Evolutionary conservation across 139 green algal genomes (phyloP), one percentile per base, ranked within the genome.

Genomic region (Closterium sp.): DNA sequence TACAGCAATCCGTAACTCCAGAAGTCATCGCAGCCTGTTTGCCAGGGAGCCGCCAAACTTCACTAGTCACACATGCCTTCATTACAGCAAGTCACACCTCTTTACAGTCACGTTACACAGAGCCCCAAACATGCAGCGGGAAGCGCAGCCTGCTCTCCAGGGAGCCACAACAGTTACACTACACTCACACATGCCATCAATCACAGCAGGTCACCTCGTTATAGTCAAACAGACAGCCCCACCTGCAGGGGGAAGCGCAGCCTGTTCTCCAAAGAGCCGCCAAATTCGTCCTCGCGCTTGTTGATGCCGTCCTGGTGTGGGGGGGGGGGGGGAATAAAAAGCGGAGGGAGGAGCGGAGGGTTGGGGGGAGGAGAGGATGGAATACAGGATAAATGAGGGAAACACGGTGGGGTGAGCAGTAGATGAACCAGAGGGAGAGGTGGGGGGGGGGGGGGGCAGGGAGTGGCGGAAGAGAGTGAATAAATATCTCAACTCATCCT

Each of bases 221-320:
- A n/a, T n/a, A n/a, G n/a, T n/a, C n/a, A n/a, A n/a, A n/a, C n/a
- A n/a, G n/a, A n/a, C n/a, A n/a, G n/a, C n/a, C n/a, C 88, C 34
- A 97, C 94, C 35, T 95, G 92, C 0, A 43, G 36, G 0, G 87
- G 32, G 12, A 92, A 89, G 30, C 89, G 43, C 30, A 30, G 81
- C 8, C 91, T 32, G n/a, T 90, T 90, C 81, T 94, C 91, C 10
- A 89, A 5, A 7, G 31, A 36, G 19, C 91, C 91, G 5, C 91
- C 91, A 66, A 92, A 94, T 86, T 92, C 69, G 84, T 94, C 91
- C 32, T 84, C 88, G n/a, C 91, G 35, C 2, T 91, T 86, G 89
- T 94, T 94, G 28, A 28, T 87, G 34, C 36, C 66, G 83, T 91
- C 69, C 91, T 93, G 91, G 23, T 31, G 30, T 10, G 23, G 35